Evolutionary conservation across 495 filamentous ascomycete genomes (phyloP).

Genomic region (Lophium mytilinum): DNA sequence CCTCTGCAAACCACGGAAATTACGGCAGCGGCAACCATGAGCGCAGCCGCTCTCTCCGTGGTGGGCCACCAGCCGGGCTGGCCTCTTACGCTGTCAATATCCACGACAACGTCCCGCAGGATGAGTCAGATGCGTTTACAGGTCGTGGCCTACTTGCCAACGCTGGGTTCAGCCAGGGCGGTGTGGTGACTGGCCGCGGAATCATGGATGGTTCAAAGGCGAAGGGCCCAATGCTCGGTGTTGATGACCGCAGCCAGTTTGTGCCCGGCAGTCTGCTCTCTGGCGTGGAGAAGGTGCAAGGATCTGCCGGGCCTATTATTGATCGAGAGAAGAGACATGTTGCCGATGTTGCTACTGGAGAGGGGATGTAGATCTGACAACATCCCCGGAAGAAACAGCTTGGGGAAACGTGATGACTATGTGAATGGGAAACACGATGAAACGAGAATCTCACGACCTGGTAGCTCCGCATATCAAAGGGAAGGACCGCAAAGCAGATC

Average conservation of each 20-base stretch:
- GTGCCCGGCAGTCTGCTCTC: slow-evolving; percentile 48
- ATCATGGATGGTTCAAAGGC: slow-evolving; percentile 47
- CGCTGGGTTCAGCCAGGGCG: slow-evolving; percentile 25
- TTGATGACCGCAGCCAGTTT: slow-evolving; percentile 45
- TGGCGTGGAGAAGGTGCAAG: slow-evolving; percentile 28
- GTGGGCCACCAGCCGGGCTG: slow-evolving; percentile 5
- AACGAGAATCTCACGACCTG: too few relatives aligned
- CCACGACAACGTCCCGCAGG: slow-evolving; percentile 13
- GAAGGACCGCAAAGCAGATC: too few relatives aligned
- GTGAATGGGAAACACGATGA: too few relatives aligned
- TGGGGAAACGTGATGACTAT: too few relatives aligned
- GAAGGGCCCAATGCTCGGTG: slow-evolving; percentile 48
- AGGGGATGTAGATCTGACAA: slow-evolving; percentile 3
- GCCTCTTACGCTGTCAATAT: slow-evolving; percentile 20
- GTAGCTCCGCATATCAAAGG: too few relatives aligned
- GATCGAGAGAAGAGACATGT: slow-evolving; percentile 32
- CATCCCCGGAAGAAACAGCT: too few relatives aligned
- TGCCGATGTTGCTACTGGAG: slow-evolving; percentile 20
- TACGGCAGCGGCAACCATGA: slow-evolving; percentile 15
- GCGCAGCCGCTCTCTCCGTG: slow-evolving; percentile 12
- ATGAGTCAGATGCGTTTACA: slow-evolving; percentile 26
- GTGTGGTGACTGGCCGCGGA: slow-evolving; percentile 39
- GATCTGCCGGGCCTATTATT: slow-evolving; percentile 17
- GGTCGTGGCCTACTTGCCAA: slow-evolving; percentile 26
- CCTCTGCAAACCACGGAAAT: slow-evolving; percentile 15